phyloP scores from a whole-genome alignment of 441 rosid genomes.

The Daphne laureola region DNA sequence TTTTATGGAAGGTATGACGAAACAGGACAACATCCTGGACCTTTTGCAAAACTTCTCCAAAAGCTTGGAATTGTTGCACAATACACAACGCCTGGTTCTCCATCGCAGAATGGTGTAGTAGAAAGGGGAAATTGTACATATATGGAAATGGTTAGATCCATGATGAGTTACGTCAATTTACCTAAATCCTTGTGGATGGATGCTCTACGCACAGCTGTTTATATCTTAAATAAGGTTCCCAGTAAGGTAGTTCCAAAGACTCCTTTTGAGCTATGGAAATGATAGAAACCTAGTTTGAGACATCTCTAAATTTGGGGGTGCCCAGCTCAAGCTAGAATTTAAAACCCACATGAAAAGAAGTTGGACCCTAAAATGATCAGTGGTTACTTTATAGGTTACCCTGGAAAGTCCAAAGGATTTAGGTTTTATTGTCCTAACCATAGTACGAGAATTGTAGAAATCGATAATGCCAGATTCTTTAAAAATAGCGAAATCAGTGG shows the following conservation, averaged over 20 bases:
- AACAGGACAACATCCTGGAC: neutral
- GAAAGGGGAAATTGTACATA: conserved; percentile 5
- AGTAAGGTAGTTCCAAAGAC: conserved; percentile 3
- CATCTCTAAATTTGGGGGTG: neutral
- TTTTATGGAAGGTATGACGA: conserved; percentile 13
- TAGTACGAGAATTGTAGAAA: neutral
- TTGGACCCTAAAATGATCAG: neutral
- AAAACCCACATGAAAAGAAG: conserved; percentile 1
- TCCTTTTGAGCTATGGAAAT: too few species aligned
- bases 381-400: neutral
- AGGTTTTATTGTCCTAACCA: neutral
- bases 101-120: neutral
- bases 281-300: neutral
- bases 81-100: neutral
- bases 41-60: conserved; percentile 9
- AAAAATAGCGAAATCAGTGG: neutral
- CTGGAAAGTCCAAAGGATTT: neutral
- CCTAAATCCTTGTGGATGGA: conserved; percentile 4
- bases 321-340: neutral
- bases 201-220: conserved; percentile 1
- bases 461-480: neutral
- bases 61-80: conserved; percentile 3
- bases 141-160: conserved; percentile 2
- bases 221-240: conserved; percentile 7
- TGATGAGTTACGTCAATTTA: neutral